These are phyloP conservation scores for Nemania sp. DNA, from an alignment of 2,329 filamentous ascomycete species.

Conservation along the genomic window DNA sequence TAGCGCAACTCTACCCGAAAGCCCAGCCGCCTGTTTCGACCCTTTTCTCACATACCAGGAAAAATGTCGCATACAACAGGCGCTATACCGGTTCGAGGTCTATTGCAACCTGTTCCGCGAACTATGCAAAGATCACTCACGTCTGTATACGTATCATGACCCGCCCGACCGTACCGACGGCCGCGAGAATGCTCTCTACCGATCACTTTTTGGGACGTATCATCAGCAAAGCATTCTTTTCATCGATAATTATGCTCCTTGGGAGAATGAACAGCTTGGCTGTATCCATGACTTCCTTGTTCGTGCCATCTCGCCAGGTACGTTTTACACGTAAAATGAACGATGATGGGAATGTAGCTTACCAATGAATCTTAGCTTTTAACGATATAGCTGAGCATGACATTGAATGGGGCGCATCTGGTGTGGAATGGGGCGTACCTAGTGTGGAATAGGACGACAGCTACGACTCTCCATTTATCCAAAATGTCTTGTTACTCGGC, in stretches of 20 bases:
- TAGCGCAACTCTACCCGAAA: background rate
- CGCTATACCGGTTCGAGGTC: constrained; percentile 6
- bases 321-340: background rate
- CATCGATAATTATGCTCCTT: background rate
- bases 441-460: background rate
- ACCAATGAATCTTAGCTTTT: no score
- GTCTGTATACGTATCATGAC: background rate
- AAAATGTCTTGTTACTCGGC: background rate
- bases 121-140: background rate
- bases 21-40: background rate
- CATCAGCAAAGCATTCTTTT: no score
- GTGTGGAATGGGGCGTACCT: background rate
- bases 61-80: constrained; percentile 5
- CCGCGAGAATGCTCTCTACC: no score
- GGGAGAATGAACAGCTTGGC: background rate
- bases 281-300: background rate
- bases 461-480: background rate
- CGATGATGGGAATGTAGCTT: no score
- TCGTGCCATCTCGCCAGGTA: background rate
- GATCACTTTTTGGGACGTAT: no score
- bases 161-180: no score
- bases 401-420: background rate
- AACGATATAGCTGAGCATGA: constrained; percentile 9
- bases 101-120: background rate
- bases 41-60: background rate